Conservation (phyloP, 2,329 filamentous ascomycete genomes). For the Nemania bipapillata region DNA sequence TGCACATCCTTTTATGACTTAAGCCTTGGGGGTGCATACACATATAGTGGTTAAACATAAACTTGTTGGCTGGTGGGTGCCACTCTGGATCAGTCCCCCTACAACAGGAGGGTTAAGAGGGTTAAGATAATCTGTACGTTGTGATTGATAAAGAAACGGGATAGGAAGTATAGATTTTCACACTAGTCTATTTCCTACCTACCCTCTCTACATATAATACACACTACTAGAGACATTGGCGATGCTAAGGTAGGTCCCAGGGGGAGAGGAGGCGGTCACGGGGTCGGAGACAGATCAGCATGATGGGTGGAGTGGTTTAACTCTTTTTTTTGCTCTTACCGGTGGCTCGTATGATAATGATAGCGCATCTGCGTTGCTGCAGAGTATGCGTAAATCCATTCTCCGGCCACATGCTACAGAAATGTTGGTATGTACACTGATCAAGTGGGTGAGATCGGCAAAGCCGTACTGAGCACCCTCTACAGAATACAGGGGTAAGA, state of each 20-base stretch:
- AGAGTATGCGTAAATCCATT: background rate
- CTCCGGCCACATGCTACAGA: too few species aligned
- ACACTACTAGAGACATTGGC: background rate
- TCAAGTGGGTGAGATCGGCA: constrained; percentile 23
- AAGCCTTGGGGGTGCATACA: background rate
- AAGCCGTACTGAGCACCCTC: constrained; percentile 17
- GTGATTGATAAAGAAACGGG: background rate
- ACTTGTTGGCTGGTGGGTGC: constrained; percentile 1
- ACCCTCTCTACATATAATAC: background rate
- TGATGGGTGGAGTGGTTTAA: constrained; percentile 30
- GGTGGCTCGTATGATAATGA: constrained; percentile 31
- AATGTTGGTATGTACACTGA: constrained; percentile 1
- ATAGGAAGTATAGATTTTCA: constrained; percentile 2
- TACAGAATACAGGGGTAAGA: constrained; percentile 25
- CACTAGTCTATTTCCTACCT: background rate
- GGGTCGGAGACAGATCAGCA: constrained; percentile 32
- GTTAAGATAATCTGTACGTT: too few species aligned
- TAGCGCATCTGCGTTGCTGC: constrained; percentile 19
- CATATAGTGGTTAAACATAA: background rate
- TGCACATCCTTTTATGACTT: constrained; percentile 7
- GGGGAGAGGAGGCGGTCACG: constrained; percentile 35
- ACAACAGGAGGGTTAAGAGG: background rate
- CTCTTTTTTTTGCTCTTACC: constrained; percentile 23
- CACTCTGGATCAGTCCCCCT: background rate
- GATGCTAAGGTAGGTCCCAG: constrained; percentile 16